These are phyloP conservation scores for Hygrophoropsis aurantiaca DNA, from an alignment of 768 basidiomycete genomes.

Conservation along the genomic window DNA sequence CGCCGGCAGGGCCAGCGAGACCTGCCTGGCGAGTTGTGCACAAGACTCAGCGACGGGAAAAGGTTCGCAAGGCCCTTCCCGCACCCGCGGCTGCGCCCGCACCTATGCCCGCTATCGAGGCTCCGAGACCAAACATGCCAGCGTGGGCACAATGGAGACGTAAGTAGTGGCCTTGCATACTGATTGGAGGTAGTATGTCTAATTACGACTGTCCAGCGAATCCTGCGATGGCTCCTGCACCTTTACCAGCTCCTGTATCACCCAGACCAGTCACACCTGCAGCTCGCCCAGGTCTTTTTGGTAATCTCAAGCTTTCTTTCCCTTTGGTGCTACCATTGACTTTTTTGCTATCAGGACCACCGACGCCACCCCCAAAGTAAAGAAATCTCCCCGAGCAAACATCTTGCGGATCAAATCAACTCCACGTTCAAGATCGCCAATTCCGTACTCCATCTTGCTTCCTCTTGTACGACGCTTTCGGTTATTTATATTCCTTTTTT, in stretches of 20 bases:
- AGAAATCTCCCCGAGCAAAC: neutral
- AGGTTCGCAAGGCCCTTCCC: slow-evolving; percentile 43
- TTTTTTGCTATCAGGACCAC: slow-evolving; percentile 34
- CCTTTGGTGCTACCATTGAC: neutral
- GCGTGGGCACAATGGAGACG: slow-evolving; percentile 88
- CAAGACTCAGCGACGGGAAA: slow-evolving; percentile 57
- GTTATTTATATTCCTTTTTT: neutral
- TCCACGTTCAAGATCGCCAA: neutral
- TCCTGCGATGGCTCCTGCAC: slow-evolving; percentile 42
- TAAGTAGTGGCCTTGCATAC: slow-evolving; percentile 33
- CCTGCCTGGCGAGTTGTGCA: slow-evolving; percentile 77
- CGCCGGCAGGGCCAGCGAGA: slow-evolving; percentile 48
- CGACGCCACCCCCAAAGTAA: slow-evolving; percentile 47
- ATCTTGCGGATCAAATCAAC: neutral
- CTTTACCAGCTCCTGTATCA: slow-evolving; percentile 28
- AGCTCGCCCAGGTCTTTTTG: slow-evolving; percentile 64
- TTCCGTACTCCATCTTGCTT: neutral
- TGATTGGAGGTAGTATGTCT: neutral
- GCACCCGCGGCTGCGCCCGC: slow-evolving; percentile 39
- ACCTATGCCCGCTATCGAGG: slow-evolving; percentile 38
- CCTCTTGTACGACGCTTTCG: neutral
- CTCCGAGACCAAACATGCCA: slow-evolving; percentile 56
- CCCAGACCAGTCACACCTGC: slow-evolving; percentile 45
- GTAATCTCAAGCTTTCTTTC: slow-evolving; percentile 33
- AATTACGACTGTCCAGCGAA: slow-evolving; percentile 47